A percentile compares a stretch with the other conserved stretches of the same genome.
Conservation (phyloP, 1,284 basidiomycete genomes). For the Cutaneotrichosporon cutaneum region DNA sequence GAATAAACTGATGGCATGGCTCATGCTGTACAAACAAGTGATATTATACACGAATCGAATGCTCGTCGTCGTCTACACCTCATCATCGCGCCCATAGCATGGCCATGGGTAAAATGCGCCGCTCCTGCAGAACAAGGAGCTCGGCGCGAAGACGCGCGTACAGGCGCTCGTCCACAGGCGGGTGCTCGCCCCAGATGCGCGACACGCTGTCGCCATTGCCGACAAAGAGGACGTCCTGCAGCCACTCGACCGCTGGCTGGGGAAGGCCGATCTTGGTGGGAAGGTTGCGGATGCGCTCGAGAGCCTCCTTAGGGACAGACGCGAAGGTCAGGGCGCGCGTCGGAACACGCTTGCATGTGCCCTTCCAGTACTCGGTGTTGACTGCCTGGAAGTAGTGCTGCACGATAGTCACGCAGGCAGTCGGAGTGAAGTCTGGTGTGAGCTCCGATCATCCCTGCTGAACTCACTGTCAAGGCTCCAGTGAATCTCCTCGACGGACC, state of each 20-base stretch:
- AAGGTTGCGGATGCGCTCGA: slow-evolving; percentile 4
- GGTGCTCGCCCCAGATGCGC: slow-evolving; percentile 9
- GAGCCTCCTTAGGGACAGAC: slow-evolving; percentile 1
- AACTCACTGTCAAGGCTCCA: slow-evolving; percentile 9
- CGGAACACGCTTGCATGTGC: neutral
- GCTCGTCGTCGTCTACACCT: neutral
- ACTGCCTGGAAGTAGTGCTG: slow-evolving; percentile 8
- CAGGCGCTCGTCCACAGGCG: slow-evolving; percentile 6
- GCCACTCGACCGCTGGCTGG: slow-evolving; percentile 4
- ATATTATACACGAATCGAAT: slow-evolving; percentile 1
- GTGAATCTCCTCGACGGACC: slow-evolving; percentile 4
- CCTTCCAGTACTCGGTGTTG: neutral
- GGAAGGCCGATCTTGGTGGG: slow-evolving; percentile 3
- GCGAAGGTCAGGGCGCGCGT: slow-evolving; percentile 3
- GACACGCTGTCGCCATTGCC: slow-evolving; percentile 4
- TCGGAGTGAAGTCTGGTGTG: neutral
- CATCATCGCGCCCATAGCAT: slow-evolving; percentile 3
- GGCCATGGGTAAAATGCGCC: slow-evolving; percentile 3
- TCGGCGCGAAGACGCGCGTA: slow-evolving; percentile 9
- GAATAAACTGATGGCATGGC: neutral
- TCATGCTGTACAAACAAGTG: slow-evolving; percentile 1
- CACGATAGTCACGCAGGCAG: slow-evolving; percentile 2
- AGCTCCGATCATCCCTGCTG: neutral
- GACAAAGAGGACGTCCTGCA: slow-evolving; percentile 8
- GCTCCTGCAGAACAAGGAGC: slow-evolving; percentile 7